A percentile compares a stretch with the other conserved stretches of the same genome.
phyloP scores from a whole-genome alignment of 2,329 filamentous ascomycete species.

The Ilyonectria mors-panacis region DNA sequence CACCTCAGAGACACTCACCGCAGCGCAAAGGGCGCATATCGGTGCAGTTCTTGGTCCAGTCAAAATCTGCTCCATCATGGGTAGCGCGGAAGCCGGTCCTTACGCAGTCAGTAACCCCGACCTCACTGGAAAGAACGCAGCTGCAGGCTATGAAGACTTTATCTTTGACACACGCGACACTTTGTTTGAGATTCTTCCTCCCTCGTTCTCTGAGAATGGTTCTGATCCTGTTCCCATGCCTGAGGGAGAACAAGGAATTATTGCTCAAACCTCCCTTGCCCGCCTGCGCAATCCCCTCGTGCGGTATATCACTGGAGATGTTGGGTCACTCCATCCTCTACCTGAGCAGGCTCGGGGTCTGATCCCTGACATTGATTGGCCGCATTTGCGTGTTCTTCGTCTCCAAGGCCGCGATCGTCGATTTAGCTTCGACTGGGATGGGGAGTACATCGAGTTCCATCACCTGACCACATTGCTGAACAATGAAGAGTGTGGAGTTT shows the following conservation, averaged over 20 bases:
- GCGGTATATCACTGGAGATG: conserved; percentile 60
- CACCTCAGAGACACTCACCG: conserved; percentile 58
- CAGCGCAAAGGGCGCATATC: conserved; percentile 52
- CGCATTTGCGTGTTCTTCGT: conserved; percentile 53
- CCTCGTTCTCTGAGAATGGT: conserved; percentile 30
- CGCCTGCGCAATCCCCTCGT: conserved; percentile 60
- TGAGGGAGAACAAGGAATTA: conserved; percentile 53
- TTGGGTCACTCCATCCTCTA: conserved; percentile 57
- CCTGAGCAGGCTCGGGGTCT: conserved; percentile 34
- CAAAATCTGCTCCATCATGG: conserved; percentile 57
- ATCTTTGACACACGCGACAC: conserved; percentile 56
- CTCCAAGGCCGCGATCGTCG: conserved; percentile 58
- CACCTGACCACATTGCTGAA: conserved; percentile 46
- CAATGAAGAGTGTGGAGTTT: conserved; percentile 45
- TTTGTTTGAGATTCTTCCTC: conserved; percentile 55
- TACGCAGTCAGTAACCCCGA: conserved; percentile 54
- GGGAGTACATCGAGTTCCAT: conserved; percentile 55
- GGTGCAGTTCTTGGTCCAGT: conserved; percentile 48
- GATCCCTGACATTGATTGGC: conserved; percentile 41
- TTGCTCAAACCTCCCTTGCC: conserved; percentile 60
- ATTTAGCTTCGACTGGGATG: conserved; percentile 61
- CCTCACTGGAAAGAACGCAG: conserved; percentile 38
- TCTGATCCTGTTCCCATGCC: conserved; percentile 34
- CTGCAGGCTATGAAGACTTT: conserved; percentile 50
- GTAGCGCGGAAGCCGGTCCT: conserved; percentile 60